A percentile compares a stretch with the other conserved stretches of the same genome.
Evolutionary conservation across 1,139 yeast genomes (phyloP).

Genomic region (Saccharomyces uvarum): DNA sequence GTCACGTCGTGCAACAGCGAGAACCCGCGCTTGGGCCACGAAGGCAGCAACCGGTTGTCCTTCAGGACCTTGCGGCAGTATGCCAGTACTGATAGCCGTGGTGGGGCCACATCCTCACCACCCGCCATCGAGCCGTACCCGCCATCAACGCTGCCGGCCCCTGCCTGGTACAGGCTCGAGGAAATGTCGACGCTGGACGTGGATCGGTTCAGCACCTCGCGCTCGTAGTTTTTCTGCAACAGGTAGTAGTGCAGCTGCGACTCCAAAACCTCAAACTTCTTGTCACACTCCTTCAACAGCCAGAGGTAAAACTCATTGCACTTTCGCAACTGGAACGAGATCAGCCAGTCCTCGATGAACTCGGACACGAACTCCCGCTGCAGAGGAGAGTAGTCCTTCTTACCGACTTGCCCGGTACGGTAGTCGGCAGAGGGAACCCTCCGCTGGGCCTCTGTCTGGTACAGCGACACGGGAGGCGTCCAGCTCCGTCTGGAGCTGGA

Average conservation of each 20-base stretch:
- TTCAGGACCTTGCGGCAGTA: slow-evolving; percentile 16
- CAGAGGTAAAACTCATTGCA: slow-evolving; percentile 31
- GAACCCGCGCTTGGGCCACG: slow-evolving; percentile 20
- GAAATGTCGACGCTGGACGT: neutral
- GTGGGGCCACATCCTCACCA: neutral
- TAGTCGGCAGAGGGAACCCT: slow-evolving; percentile 11
- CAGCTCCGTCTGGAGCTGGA: slow-evolving; percentile 3
- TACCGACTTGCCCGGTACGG: slow-evolving; percentile 1
- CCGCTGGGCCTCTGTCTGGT: slow-evolving; percentile 3
- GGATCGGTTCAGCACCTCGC: neutral
- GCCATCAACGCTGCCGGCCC: neutral
- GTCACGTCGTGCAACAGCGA: neutral
- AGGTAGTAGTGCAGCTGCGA: slow-evolving; percentile 21
- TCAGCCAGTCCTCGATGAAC: slow-evolving; percentile 30
- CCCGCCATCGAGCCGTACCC: neutral
- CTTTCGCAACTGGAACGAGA: slow-evolving; percentile 25
- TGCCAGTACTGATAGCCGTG: neutral
- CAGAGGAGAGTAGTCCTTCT: slow-evolving; percentile 11
- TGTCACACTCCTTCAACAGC: slow-evolving; percentile 24
- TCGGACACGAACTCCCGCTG: slow-evolving; percentile 22
- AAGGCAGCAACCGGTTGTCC: slow-evolving; percentile 26
- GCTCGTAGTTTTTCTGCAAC: slow-evolving; percentile 12
- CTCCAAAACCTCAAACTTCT: slow-evolving; percentile 18
- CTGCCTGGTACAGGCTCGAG: neutral
- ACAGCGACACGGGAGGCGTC: neutral